Base-by-base conservation (phyloP, 2,329 filamentous ascomycete genomes). In the Talaromyces rugulosus region DNA sequence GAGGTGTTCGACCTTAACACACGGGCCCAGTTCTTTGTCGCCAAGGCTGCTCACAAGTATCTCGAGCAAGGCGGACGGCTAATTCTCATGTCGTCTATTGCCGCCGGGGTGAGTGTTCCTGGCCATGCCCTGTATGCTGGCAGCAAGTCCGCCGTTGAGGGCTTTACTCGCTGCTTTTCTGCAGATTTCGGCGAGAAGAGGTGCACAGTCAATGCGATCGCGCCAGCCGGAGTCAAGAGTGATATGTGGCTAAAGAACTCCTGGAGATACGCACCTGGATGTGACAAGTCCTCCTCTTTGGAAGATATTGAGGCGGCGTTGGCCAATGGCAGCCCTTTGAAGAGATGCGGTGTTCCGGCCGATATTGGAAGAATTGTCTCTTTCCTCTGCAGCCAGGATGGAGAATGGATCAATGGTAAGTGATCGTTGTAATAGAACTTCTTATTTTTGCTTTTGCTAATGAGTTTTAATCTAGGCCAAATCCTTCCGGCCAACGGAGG, bases 231-330 rank as follows among this genome's bases (percentile, higher is more conserved):
- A 14, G 87, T 87, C 74, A 87, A 87, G 78, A 87, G 83, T 51
- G 89, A 92, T 74, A 92, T 92, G 89, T 92, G 89, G 78, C 82
- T 87, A 64, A 82, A 85, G 75, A 89, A 89, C 74, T 82, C 86
- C 28, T 88, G 85, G 85, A 83, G 86, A 71, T 87, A 87, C 73
- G 84, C 84, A 23, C 85, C 85, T 12, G 83, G 83, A 63, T 63
- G 62, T 27, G 59, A 63, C 31, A 63, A 63, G 47, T 56, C 36
- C 18, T 63, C 62, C 82, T 81, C 75, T 73, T 58, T 80, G 77
- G 80, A 82, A 57, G 79, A 77, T 59, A 86, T 87, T 67, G 83
- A 86, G 71, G 70, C 76, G 57, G 81, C 83, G 23, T 79, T 87
- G 64, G 80, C 81, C 55, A 81, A 79, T 63, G 79, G 83, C 65